Base-by-base conservation (phyloP, 768 basidiomycete genomes). In the Paxillus rubicundulus region DNA sequence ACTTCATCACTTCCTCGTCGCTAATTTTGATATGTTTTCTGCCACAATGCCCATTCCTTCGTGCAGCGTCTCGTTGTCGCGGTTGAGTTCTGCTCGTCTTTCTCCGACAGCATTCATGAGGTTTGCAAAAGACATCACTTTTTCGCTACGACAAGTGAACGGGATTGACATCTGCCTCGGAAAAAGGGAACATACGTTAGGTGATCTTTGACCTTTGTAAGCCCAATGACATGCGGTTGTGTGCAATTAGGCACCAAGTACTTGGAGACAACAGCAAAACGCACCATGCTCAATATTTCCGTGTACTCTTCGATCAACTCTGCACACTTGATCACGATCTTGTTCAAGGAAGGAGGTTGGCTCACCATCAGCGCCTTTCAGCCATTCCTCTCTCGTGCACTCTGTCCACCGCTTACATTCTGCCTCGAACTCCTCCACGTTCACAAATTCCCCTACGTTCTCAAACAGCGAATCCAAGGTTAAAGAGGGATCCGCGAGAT, bases 291-390 rank as follows among this genome's bases (percentile, higher is more conserved):
- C 17, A 66, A 38, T 14, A 66, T 57, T 8, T 53, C 61, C 41
- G 44, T 24, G 12, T 56, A 61, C 12, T 58, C 53, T 36, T 61
- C 32, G 16, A 52, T 50, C n/a, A 64, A 41, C 50, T 53, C 68
- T 66, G 46, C 33, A 37, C n/a, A 45, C 37, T 37, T 14, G 7
- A 27, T 61, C 21, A 48, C 53, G 30, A 27, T 32, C 4, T 9
- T 41, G 13, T 20, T 27, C 38, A 41, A 18, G 17, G 20, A 36
- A 32, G 5, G 21, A 14, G 32, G 28, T 18, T 20, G 42, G 49
- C 64, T 47, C n/a, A 70, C 67, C 58, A 16, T 70, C 69, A 17
- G 59, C 51, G 17, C 60, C 67, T 46, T 65, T 62, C 20, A 70
- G 18, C 69, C 67, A 69, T 44, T 69, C 67, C 17, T 69, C 67